A percentile compares a stretch with the other conserved stretches of the same genome.
These are phyloP conservation scores for Sclerotiophoma versabilis DNA, from an alignment of 2,329 filamentous ascomycete genomes.

Conservation along the genomic window DNA sequence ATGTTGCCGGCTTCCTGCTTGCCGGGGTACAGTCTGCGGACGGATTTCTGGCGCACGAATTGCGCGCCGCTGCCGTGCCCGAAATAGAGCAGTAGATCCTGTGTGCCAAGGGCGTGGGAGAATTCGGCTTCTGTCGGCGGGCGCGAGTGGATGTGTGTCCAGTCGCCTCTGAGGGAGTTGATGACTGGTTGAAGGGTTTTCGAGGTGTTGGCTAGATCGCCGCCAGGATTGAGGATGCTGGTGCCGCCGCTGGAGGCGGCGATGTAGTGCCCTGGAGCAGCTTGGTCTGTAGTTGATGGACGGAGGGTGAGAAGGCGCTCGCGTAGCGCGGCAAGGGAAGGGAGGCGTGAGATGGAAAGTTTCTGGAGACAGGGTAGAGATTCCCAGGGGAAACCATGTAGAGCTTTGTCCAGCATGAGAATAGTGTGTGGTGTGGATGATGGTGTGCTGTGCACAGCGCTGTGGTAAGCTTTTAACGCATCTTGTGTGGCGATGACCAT, in stretches of 20 bases:
- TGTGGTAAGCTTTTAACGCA: conserved; percentile 80
- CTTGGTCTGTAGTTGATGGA: conserved; percentile 13
- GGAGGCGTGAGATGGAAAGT: conserved; percentile 83
- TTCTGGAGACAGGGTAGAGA: conserved; percentile 85
- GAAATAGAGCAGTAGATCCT: conserved; percentile 87
- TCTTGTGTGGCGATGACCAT: conserved; percentile 91
- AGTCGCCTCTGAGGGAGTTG: conserved; percentile 57
- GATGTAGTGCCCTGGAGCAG: conserved; percentile 54
- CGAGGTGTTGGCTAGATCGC: conserved; percentile 83
- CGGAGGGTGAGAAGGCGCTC: conserved; percentile 71
- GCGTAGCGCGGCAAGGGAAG: conserved; percentile 82
- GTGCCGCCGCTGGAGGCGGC: conserved; percentile 63
- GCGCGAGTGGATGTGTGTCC: conserved; percentile 73
- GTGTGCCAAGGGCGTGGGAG: conserved; percentile 67
- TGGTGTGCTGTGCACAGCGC: conserved; percentile 51
- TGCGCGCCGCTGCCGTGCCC: conserved; percentile 95
- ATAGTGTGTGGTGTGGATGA: conserved; percentile 71
- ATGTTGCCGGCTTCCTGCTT: conserved; percentile 45
- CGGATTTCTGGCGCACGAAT: conserved; percentile 85
- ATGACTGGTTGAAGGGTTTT: conserved; percentile 74
- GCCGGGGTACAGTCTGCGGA: conserved; percentile 71
- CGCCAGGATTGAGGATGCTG: conserved; percentile 89
- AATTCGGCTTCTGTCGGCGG: conserved; percentile 81
- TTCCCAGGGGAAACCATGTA: conserved; percentile 96
- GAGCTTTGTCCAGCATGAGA: conserved; percentile 85